Base-by-base conservation (phyloP, 2,329 filamentous ascomycete genomes). In the Reticulascus tulasneorum region DNA sequence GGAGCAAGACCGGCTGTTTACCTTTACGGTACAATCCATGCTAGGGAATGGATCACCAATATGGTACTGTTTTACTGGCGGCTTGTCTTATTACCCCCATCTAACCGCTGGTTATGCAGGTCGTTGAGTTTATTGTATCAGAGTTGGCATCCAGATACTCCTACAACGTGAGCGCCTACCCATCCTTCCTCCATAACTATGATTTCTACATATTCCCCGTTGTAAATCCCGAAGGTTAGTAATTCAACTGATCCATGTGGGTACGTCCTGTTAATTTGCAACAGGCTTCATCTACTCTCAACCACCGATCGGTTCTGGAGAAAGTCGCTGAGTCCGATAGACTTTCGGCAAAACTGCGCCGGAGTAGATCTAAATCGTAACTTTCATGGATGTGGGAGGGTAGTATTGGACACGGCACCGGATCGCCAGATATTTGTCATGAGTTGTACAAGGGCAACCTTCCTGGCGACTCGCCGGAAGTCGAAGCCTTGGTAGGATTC, bases 171-270 rank as follows among this genome's bases (percentile, higher is more conserved):
- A n/a, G n/a, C n/a, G n/a, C n/a, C n/a, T n/a, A n/a, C n/a, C n/a
- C n/a, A 4, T 41, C 58, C 1, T 64, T 70, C 41, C 59, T 78
- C 24, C 64, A 79, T 54, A 68, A 64, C 32, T 78, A 75, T 46
- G 74, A 77, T 53, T 77, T 70, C 46, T 75, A 71, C 55, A 68
- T 77, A 50, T 62, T 73, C 40, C 68, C 69, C 7, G 50, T 72
- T 23, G 65, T 69, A 19, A 72, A 72, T 48, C 68, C 69, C 5
- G 67, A 71, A 43, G 66, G 58, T 62, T 46, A 41, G 47, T 20
- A 3, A 6, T 12, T 17, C 9, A 30, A 1, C 2, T 9, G 12
- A 10, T 6, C 1, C 4, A 15, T 22, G n/a, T n/a, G 0, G 3
- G 7, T 2, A 20, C 18, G 29, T 3, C 19, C n/a, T n/a, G 4